Percentiles rank a stretch among this genome's conserved stretches.
Conservation (phyloP, 768 basidiomycete species). For the Leccinum incarnatum region DNA sequence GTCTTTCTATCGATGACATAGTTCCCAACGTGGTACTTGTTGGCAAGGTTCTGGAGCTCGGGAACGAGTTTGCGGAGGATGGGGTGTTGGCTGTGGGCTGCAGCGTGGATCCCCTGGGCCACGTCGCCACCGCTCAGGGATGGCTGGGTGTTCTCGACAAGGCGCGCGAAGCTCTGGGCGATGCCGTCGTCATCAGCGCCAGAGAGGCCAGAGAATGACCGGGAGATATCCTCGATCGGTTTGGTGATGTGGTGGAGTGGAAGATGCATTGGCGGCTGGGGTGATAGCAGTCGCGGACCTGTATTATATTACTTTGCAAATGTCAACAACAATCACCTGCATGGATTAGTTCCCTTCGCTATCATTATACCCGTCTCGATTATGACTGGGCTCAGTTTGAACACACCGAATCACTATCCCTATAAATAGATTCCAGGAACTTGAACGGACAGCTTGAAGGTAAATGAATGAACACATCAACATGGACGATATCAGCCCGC, state of each 20-base stretch:
- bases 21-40: conserved; percentile 56
- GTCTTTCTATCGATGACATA: conserved; percentile 50
- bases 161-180: conserved; percentile 19
- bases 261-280: conserved; percentile 16
- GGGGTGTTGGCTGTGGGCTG: conserved; percentile 33
- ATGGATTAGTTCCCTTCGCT: too few relatives aligned
- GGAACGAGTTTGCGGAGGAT: conserved; percentile 51
- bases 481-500: too few relatives aligned
- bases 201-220: conserved; percentile 11
- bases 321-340: too few relatives aligned
- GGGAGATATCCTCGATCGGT: conserved; percentile 29
- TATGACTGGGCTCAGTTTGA: too few relatives aligned
- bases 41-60: conserved; percentile 52
- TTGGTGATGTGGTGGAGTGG: conserved; percentile 20
- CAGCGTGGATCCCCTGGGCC: conserved; percentile 31
- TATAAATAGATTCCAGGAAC: too few relatives aligned
- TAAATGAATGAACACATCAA: too few relatives aligned
- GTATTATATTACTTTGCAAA: too few relatives aligned
- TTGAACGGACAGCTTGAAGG: too few relatives aligned
- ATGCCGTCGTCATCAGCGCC: conserved; percentile 20
- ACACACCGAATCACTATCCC: too few relatives aligned
- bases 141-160: conserved; percentile 19
- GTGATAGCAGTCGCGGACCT: not conserved
- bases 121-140: conserved; percentile 15
- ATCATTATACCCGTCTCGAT: too few relatives aligned